Conservation (phyloP, 805 yeast species). For the Zygoascus biomembranicola region DNA sequence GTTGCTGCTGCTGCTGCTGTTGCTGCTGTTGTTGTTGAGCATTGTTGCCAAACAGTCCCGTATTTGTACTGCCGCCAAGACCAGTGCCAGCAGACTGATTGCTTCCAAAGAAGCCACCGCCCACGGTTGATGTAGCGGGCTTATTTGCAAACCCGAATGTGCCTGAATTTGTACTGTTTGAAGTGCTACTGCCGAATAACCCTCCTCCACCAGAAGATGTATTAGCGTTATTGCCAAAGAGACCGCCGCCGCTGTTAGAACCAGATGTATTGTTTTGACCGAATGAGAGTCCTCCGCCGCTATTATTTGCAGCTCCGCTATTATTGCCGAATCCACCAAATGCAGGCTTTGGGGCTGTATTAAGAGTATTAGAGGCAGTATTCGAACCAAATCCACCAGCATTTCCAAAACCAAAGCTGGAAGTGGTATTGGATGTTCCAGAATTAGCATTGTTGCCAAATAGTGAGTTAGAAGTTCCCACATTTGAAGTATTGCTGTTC, state of each 20-base stretch:
- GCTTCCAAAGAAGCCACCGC: background rate
- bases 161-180: background rate
- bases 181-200: conserved; percentile 22
- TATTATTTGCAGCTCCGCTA: conserved; percentile 1
- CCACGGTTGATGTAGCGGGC: background rate
- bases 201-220: conserved; percentile 20
- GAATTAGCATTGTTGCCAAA: conserved; percentile 5
- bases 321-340: background rate
- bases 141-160: background rate
- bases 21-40: conserved; percentile 8
- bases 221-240: background rate
- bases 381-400: conserved; percentile 1
- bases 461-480: background rate
- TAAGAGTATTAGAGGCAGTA: background rate
- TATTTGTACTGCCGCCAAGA: background rate
- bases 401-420: conserved; percentile 11
- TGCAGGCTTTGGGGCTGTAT: background rate
- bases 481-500: background rate
- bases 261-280: conserved; percentile 14
- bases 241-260: conserved; percentile 21
- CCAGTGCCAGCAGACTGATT: background rate
- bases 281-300: conserved; percentile 4
- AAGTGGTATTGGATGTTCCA: conserved; percentile 10
- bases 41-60: conserved; percentile 26
- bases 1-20: conserved; percentile 1